Base-by-base conservation (phyloP, 2,329 filamentous ascomycete genomes). In the Cytospora mali region DNA sequence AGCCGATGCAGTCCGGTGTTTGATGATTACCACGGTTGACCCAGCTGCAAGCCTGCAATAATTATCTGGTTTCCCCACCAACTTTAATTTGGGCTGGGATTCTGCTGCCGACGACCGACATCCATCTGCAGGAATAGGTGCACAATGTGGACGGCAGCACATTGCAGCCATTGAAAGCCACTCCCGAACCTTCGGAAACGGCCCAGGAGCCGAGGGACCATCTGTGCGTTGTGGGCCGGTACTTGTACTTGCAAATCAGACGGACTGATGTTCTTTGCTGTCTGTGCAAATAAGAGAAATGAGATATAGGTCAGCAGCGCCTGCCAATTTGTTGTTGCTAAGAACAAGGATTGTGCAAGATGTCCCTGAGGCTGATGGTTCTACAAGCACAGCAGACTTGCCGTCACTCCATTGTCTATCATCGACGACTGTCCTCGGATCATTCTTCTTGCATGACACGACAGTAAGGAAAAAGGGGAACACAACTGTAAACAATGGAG, bases 401-500 rank as follows among this genome's bases (percentile, higher is more conserved):
- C 42, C n/a, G 42, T 23, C 42, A 46, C 39, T n/a, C n/a, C 39
- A 21, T n/a, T 42, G 39, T 10, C 39, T 18, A 42, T 16, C 39
- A 42, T 7, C 5, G 18, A 42, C 2, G n/a, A n/a, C 42, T 46
- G 42, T 51, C 13, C 25, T 51, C 23, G 14, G 21, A 42, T 25
- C 14, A 16, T 14, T 11, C 11, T 18, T 21, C 23, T 21, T n/a
- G n/a, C n/a, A n/a, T n/a, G n/a, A 16, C n/a, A 28, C 13, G 7
- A 2, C 14, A n/a, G 23, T 10, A 27, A 58, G 31, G 29, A 27
- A 18, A 23, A 23, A 46, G n/a, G 42, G 42, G 42, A 11, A 46
- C 42, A 46, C 14, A 46, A 18, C 42, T 18, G 5, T 33, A 25
- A 4, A 55, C 39, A 6, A 65, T 65, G 64, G 64, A 65, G 11